A percentile compares a stretch with the other conserved stretches of the same genome.
Conservation (phyloP, 495 filamentous ascomycete genomes). For the Jackrogersella minutella region DNA sequence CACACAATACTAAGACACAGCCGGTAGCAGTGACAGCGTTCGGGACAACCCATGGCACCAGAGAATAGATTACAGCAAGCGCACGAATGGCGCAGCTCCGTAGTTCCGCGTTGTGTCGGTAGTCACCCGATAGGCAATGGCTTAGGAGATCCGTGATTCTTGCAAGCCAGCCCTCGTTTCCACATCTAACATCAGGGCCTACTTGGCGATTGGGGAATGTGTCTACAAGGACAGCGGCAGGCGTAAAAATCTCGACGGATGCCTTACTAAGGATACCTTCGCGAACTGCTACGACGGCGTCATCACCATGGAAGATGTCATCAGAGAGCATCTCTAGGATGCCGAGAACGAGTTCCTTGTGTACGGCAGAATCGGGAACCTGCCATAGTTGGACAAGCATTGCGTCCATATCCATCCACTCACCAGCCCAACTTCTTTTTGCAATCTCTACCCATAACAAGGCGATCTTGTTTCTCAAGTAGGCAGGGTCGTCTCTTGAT, state of each 20-base stretch:
- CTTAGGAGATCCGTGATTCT: conserved; percentile 78
- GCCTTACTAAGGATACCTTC: conserved; percentile 84
- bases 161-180: conserved; percentile 84
- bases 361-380: conserved; percentile 65
- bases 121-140: conserved; percentile 71
- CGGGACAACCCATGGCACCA: conserved; percentile 83
- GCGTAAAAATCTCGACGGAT: conserved; percentile 91
- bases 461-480: conserved; percentile 92
- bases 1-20: conserved; percentile 75
- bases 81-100: conserved; percentile 75
- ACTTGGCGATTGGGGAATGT: conserved; percentile 71
- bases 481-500: conserved; percentile 76
- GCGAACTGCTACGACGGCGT: conserved; percentile 81
- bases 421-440: conserved; percentile 87
- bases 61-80: conserved; percentile 76
- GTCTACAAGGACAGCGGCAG: conserved; percentile 74
- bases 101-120: conserved; percentile 68
- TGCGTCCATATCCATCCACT: conserved; percentile 95
- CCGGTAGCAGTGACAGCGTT: conserved; percentile 75
- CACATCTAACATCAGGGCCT: conserved; percentile 70
- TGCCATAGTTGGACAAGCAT: conserved; percentile 83
- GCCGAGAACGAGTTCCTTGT: conserved; percentile 81
- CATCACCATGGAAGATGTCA: conserved; percentile 90
- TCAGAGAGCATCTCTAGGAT: conserved; percentile 94
- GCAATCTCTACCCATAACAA: conserved; percentile 94